Percentiles rank a stretch among this genome's conserved stretches.
Evolutionary conservation across 345 rosid genomes (phyloP).

Genomic region (Tarenaya hassleriana): DNA sequence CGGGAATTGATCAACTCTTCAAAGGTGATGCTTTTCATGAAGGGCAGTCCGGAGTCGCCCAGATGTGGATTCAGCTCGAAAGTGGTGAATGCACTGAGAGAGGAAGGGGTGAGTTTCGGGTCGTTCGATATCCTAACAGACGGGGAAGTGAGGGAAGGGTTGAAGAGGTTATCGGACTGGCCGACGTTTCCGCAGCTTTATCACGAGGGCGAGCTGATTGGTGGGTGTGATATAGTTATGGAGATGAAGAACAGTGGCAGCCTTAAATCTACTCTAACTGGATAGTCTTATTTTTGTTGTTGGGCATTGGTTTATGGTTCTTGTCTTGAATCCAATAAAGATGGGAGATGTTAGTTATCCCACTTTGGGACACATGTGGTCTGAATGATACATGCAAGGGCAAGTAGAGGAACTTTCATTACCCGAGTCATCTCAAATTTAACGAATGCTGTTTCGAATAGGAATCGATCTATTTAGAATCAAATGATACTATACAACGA

Average conservation of each 20-base stretch:
- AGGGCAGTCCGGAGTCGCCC: constrained; percentile 85
- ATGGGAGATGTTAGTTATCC: too few relatives aligned
- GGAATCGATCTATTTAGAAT: too few relatives aligned
- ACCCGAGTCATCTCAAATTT: too few relatives aligned
- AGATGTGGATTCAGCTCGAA: constrained; percentile 90
- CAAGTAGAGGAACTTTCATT: too few relatives aligned
- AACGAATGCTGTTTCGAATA: too few relatives aligned
- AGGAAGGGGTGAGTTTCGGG: constrained; percentile 57
- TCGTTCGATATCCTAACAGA: constrained; percentile 71
- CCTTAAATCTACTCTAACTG: constrained; percentile 68
- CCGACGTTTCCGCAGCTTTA: constrained; percentile 96
- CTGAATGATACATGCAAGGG: too few relatives aligned
- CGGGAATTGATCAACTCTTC: constrained; percentile 47
- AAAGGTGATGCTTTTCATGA: constrained; percentile 93
- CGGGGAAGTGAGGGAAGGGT: constrained; percentile 91
- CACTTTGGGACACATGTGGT: too few relatives aligned
- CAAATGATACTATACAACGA: too few relatives aligned
- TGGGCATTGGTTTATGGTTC: too few relatives aligned
- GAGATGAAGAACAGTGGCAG: constrained; percentile 65
- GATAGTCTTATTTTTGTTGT: constrained; percentile 26
- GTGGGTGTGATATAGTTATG: constrained; percentile 89
- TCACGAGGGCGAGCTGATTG: constrained; percentile 84
- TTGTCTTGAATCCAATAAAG: too few relatives aligned
- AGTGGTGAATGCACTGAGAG: constrained; percentile 75
- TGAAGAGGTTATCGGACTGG: constrained; percentile 84